These are phyloP conservation scores for Fusarium sp. DNA, from an alignment of 2,329 filamentous ascomycete genomes.

Conservation along the genomic window DNA sequence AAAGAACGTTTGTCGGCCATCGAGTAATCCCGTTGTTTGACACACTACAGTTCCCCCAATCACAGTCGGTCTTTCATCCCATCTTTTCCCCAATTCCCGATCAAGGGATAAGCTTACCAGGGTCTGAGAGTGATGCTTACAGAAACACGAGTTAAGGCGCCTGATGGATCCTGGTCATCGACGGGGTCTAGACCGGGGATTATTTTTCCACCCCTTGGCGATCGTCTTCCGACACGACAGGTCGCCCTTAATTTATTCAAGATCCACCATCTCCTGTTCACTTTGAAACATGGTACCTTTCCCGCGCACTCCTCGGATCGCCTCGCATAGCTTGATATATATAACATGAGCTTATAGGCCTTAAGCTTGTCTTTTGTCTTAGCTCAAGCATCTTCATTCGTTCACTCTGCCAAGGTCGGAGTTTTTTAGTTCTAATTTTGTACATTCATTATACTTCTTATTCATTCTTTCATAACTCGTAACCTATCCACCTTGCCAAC, in stretches of 20 bases:
- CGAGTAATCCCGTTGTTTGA: neutral
- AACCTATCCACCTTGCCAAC: neutral
- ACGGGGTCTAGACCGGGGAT: neutral
- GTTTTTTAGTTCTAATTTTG: conserved; percentile 1
- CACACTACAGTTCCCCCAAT: neutral
- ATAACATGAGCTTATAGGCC: neutral
- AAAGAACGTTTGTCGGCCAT: neutral
- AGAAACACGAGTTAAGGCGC: neutral
- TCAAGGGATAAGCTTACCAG: neutral
- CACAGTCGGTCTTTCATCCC: neutral
- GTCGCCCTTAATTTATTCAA: neutral
- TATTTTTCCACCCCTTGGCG: conserved; percentile 5
- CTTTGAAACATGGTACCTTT: neutral
- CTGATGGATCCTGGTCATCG: neutral
- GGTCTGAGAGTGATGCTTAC: neutral
- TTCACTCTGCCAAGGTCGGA: conserved; percentile 20
- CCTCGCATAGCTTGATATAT: neutral
- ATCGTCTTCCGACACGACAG: neutral
- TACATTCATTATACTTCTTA: neutral
- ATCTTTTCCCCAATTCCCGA: neutral
- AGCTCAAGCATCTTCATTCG: conserved; percentile 2
- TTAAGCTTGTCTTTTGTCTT: neutral
- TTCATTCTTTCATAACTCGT: neutral
- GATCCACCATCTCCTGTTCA: neutral
- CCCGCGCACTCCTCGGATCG: neutral